Base-by-base conservation (phyloP, 768 basidiomycete species). In the Russula abietina region DNA sequence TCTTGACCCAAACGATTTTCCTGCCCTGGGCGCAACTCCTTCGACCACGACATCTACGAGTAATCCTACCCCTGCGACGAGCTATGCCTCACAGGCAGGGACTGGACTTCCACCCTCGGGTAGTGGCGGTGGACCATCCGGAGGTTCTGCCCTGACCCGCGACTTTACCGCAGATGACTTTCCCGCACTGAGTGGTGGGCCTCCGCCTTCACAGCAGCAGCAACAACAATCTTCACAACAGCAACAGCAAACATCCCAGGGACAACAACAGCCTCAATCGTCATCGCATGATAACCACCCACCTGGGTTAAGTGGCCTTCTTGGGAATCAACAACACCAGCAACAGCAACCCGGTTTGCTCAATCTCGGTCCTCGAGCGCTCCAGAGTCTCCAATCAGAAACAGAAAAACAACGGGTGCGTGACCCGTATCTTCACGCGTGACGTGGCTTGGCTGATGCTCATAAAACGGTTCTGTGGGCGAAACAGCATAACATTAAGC, bases 161-260 rank as follows among this genome's bases (percentile, higher is more conserved):
- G 86, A 88, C 72, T 89, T 93, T 64, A 88, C 87, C n/a, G 84
- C 87, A 45, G 91, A 93, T 68, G 92, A 94, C 76, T 93, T 94
- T 72, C 92, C 92, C 55, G 92, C 92, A 19, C 77, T 94, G 30
- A 88, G 91, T 12, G 88, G 86, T 57, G 85, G 82, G 67, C 75
- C 78, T 61, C 78, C 80, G 66, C 54, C 70, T 70, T 55, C 77
- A 71, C 70, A 81, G 77, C 66, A 79, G 66, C 69, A 76, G 76
- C 71, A 69, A 28, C 71, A 69, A 55, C 69, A 72, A 32, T 26
- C 59, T 3, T 33, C 69, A 69, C 17, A 54, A 14, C 64, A 41
- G 39, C 64, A 73, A 26, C 77, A 76, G n/a, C 70, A 64, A 4
- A 16, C 58, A n/a, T 45, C 50, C 8, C 58, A 59, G 19, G 49